Percentiles rank a stretch among this genome's conserved stretches.
These are phyloP conservation scores for Geranomyces michiganensis DNA, from an alignment of 192 early-diverging fungal genomes.

Conservation along the genomic window DNA sequence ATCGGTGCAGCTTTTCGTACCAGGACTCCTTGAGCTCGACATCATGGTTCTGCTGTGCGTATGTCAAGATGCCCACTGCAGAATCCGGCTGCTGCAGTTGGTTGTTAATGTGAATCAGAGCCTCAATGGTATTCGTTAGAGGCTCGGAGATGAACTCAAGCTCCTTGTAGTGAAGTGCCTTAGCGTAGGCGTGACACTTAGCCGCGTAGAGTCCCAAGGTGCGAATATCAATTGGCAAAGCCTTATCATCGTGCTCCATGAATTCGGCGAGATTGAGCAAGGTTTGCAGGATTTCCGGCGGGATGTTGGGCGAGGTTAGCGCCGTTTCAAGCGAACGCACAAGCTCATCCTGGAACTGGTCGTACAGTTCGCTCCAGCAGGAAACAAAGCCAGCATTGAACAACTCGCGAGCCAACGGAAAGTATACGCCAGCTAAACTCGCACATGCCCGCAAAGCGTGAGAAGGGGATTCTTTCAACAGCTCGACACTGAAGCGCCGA, in stretches of 20 bases:
- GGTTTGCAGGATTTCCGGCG: slow-evolving; percentile 89
- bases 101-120: slow-evolving; percentile 92
- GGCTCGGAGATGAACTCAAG: slow-evolving; percentile 86
- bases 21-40: slow-evolving; percentile 87
- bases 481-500: slow-evolving; percentile 81
- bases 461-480: slow-evolving; percentile 95
- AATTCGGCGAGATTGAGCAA: slow-evolving; percentile 95
- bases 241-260: slow-evolving; percentile 98
- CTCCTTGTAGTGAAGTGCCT: slow-evolving; percentile 99
- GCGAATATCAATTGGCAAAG: slow-evolving; percentile 89
- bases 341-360: slow-evolving; percentile 89
- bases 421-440: slow-evolving; percentile 76
- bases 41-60: slow-evolving; percentile 79
- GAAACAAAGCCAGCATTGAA: slow-evolving; percentile 98
- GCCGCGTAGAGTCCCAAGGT: slow-evolving; percentile 86
- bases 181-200: slow-evolving; percentile 94
- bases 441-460: slow-evolving; percentile 91
- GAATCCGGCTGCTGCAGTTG: slow-evolving; percentile 95
- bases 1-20: slow-evolving; percentile 91
- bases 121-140: slow-evolving; percentile 82
- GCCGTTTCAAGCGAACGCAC: slow-evolving; percentile 81
- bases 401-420: slow-evolving; percentile 79
- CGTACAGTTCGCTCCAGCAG: slow-evolving; percentile 90
- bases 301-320: slow-evolving; percentile 76
- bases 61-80: slow-evolving; percentile 89